A percentile compares a stretch with the other conserved stretches of the same genome.
Evolutionary conservation across 257 asterid species (phyloP).

Genomic region (Agastache rugosa): DNA sequence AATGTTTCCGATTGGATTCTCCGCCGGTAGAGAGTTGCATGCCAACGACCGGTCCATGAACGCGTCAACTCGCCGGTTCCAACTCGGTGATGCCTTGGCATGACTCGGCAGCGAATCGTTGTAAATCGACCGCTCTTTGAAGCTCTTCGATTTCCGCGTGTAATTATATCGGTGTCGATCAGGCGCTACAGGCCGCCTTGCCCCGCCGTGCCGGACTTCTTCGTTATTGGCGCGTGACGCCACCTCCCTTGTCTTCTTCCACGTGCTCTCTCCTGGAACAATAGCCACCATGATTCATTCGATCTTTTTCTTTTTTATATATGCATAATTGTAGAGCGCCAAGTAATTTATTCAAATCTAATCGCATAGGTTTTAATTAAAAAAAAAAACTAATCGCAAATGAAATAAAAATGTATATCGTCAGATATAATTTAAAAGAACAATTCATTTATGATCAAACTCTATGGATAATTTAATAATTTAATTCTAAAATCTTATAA

Average conservation of each 20-base stretch:
- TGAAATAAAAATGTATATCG: too few species aligned
- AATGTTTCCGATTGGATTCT: not conserved
- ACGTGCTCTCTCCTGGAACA: conserved; percentile 51
- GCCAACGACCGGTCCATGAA: not conserved
- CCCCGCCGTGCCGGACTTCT: conserved; percentile 24
- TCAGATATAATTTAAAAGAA: too few species aligned
- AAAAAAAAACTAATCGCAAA: too few species aligned
- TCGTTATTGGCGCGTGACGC: conserved; percentile 31
- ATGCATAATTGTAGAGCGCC: not conserved
- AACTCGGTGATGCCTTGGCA: conserved; percentile 44
- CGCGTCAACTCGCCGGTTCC: conserved; percentile 46
- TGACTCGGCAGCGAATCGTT: conserved; percentile 25
- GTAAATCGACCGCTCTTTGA: conserved; percentile 44
- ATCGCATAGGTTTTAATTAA: too few species aligned
- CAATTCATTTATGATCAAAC: too few species aligned
- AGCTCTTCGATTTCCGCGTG: conserved; percentile 46
- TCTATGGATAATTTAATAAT: not conserved
- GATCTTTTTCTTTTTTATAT: not conserved
- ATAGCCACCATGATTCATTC: not conserved
- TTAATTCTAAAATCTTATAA: not conserved
- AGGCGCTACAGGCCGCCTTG: conserved; percentile 9
- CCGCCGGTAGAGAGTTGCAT: not conserved
- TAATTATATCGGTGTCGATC: not conserved
- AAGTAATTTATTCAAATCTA: not conserved
- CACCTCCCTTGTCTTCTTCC: conserved; percentile 58